Evolutionary conservation across 148 eudicot genomes (phyloP).

Genomic region (Vaccinium corymbosum): DNA sequence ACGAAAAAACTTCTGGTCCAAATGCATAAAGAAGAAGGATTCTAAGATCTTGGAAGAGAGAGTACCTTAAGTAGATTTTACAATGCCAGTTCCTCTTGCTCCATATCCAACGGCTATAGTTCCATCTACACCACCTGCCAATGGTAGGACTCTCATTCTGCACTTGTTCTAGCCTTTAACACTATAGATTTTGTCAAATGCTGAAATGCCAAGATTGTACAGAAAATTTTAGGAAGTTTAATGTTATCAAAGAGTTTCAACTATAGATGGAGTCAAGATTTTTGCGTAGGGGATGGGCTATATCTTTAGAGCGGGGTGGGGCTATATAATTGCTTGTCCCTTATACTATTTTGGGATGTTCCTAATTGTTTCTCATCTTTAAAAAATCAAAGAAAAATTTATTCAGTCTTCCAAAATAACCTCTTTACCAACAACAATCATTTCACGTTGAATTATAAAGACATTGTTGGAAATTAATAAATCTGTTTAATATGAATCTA

Average conservation of each 20-base stretch:
- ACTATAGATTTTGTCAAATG: neutral
- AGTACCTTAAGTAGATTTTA: conserved; percentile 17
- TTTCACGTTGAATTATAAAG: no score
- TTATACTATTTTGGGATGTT: no score
- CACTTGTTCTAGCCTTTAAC: neutral
- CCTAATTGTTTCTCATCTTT: no score
- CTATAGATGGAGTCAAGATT: no score
- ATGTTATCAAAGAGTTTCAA: neutral
- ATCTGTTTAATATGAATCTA: no score
- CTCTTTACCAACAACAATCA: no score
- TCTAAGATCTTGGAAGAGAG: conserved; percentile 18
- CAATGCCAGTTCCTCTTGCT: conserved; percentile 91
- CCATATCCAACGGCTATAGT: conserved; percentile 72
- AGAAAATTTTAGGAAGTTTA: neutral
- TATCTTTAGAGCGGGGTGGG: no score
- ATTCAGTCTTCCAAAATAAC: no score
- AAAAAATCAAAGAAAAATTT: no score
- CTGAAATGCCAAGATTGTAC: neutral
- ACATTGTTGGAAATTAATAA: no score
- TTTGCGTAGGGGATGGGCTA: no score
- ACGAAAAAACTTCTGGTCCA: conserved; percentile 10
- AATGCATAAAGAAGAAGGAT: conserved; percentile 17
- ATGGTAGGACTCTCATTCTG: conserved; percentile 44
- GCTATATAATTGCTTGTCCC: no score
- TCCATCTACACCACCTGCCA: conserved; percentile 52